Conservation (phyloP, 148 eudicot genomes). For the Heliamphora exappendiculata region DNA sequence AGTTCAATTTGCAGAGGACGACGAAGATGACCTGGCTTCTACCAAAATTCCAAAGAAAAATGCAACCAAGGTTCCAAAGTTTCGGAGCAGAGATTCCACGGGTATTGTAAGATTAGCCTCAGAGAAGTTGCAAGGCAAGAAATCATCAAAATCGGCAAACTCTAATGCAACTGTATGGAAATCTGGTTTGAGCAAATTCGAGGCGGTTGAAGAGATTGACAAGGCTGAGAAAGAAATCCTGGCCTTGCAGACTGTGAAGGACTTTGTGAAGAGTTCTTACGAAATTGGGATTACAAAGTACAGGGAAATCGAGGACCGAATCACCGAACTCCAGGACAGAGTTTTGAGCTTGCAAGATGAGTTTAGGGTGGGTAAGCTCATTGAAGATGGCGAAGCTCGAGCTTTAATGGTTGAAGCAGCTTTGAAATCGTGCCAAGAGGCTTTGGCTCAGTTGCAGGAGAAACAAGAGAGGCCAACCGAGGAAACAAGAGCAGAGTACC, state of each 20-base stretch:
- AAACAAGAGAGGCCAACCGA: slow-evolving; percentile 48
- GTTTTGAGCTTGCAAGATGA: slow-evolving; percentile 75
- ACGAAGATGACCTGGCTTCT: slow-evolving; percentile 54
- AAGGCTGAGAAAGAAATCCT: slow-evolving; percentile 74
- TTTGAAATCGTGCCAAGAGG: slow-evolving; percentile 63
- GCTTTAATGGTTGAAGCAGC: slow-evolving; percentile 83
- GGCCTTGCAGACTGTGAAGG: slow-evolving; percentile 75
- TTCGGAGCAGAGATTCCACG: slow-evolving; percentile 50
- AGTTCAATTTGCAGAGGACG: slow-evolving; percentile 52
- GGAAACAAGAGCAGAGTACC: slow-evolving; percentile 49
- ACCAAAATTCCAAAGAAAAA: slow-evolving; percentile 28
- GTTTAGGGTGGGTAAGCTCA: slow-evolving; percentile 47
- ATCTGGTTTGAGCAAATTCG: slow-evolving; percentile 63
- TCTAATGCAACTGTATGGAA: slow-evolving; percentile 22
- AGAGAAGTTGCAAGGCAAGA: slow-evolving; percentile 26
- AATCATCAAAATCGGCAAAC: slow-evolving; percentile 15
- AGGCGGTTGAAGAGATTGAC: slow-evolving; percentile 77
- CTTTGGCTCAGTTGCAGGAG: slow-evolving; percentile 57
- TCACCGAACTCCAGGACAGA: slow-evolving; percentile 57
- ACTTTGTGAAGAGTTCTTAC: slow-evolving; percentile 78
- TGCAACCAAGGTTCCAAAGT: slow-evolving; percentile 52
- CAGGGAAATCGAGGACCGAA: slow-evolving; percentile 61
- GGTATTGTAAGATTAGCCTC: slow-evolving; percentile 45
- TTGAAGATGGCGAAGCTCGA: slow-evolving; percentile 79
- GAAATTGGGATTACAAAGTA: slow-evolving; percentile 69